A percentile compares a stretch with the other conserved stretches of the same genome.
Evolutionary conservation across 805 yeast genomes (phyloP).

Genomic region (Lachancea kluyveri): DNA sequence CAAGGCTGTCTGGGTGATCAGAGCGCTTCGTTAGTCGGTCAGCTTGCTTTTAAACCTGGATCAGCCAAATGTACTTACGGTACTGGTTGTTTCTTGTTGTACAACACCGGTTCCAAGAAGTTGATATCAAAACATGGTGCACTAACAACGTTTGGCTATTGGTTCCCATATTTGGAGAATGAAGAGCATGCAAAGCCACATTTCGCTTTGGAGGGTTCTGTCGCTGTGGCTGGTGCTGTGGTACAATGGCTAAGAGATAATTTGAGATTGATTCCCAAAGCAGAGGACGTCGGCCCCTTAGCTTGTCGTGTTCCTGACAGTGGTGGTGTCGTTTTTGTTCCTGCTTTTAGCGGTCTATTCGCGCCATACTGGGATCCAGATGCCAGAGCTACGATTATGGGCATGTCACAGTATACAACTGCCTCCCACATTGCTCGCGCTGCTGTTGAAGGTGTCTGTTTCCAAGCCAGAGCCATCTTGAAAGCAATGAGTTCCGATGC

Average conservation of each 20-base stretch:
- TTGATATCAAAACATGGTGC: conserved; percentile 75
- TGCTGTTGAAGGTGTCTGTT: conserved; percentile 91
- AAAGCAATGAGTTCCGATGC: conserved; percentile 87
- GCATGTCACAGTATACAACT: conserved; percentile 89
- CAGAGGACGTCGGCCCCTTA: conserved; percentile 85
- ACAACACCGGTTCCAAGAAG: conserved; percentile 75
- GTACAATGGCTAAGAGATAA: conserved; percentile 94
- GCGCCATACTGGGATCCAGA: conserved; percentile 96
- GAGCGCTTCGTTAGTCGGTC: conserved; percentile 89
- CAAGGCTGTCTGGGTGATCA: conserved; percentile 94
- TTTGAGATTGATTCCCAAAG: conserved; percentile 70
- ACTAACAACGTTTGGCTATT: conserved; percentile 82
- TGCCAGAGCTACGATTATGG: conserved; percentile 88
- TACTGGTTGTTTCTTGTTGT: conserved; percentile 87
- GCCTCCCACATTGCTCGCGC: conserved; percentile 91
- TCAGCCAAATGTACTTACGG: conserved; percentile 95
- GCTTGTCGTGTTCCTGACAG: conserved; percentile 75
- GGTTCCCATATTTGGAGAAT: conserved; percentile 67
- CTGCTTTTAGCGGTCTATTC: conserved; percentile 89
- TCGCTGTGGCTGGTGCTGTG: conserved; percentile 92
- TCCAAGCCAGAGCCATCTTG: conserved; percentile 85
- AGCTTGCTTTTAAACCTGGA: conserved; percentile 75
- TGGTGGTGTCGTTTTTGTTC: conserved; percentile 91
- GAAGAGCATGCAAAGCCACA: conserved; percentile 49
- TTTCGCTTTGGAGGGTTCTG: conserved; percentile 90